Base-by-base conservation (phyloP, 192 early-diverging fungal genomes). In the Coemansia sp. region DNA sequence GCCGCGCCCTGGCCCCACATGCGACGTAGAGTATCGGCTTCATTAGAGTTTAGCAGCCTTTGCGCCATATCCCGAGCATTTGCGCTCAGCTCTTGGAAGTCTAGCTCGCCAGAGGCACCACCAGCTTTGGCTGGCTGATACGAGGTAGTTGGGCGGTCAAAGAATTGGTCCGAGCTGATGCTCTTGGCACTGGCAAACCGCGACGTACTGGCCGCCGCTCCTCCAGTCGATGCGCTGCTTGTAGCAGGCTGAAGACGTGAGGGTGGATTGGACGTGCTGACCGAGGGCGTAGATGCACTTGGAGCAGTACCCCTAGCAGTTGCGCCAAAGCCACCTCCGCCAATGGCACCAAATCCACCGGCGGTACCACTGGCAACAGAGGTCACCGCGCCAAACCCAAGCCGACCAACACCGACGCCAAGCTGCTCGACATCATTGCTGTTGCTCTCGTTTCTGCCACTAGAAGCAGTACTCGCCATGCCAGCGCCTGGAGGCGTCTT, bases 91-190 rank as follows among this genome's bases (percentile, higher is more conserved):
- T 86, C 84, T 38, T 80, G 75, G 13, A 85, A 69, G 53, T 87
- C 72, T 42, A 86, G 57, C 70, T 94, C 90, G 67, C 88, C 92
- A 47, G 90, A 91, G 6, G 92, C 89, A 59, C 94, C 95, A 28
- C 89, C 87, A n/a, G 62, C n/a, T 89, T 10, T 79, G 77, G 17
- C 58, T 85, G 86, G 49, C 88, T 86, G 23, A 72, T 82, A 57
- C 16, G 55, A 57, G 14, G 77, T 68, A 26, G 91, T 88, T 5
- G 87, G 86, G 21, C 94, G 90, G 4, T 89, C 91, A 89, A 97
- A 96, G 80, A 91, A 97, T 85, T 96, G 92, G 73, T 96, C 94
- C 21, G 91, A 92, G 32, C 93, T 95, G 59, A 82, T 70, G 2
- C 74, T 67, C 42, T 80, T 80, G 28, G 61, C 61, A n/a, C 66